Percentiles rank a stretch among this genome's conserved stretches.
Conservation (phyloP, 176 grass and related monocot genomes). For the Elymus sibiricus region DNA sequence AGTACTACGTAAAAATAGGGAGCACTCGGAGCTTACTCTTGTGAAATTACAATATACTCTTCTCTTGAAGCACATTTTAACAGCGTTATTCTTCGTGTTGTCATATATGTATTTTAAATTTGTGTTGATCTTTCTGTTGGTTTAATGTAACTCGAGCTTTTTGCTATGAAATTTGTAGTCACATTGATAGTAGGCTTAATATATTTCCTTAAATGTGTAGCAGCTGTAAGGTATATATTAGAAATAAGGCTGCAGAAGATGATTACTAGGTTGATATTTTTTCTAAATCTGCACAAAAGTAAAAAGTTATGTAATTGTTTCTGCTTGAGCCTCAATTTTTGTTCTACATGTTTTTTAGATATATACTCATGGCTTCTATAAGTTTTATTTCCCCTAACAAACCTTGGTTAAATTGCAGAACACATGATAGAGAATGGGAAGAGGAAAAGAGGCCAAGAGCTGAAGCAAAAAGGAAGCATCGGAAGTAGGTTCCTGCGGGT, state of each 20-base stretch:
- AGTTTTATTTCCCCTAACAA: neutral
- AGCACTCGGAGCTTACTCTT: neutral
- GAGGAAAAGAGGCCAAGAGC: slow-evolving; percentile 85
- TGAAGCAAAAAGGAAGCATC: slow-evolving; percentile 91
- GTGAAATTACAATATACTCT: neutral
- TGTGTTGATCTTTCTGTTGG: neutral
- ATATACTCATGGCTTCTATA: too few relatives aligned
- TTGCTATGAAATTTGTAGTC: neutral
- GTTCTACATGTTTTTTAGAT: neutral
- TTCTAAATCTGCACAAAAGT: neutral
- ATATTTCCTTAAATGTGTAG: neutral
- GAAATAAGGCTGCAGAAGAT: neutral
- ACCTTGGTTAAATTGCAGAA: slow-evolving; percentile 45
- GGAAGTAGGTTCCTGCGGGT: slow-evolving; percentile 51
- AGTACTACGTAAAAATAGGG: neutral
- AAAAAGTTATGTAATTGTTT: neutral
- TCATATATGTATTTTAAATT: neutral
- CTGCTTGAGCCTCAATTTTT: neutral
- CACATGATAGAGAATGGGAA: slow-evolving; percentile 88
- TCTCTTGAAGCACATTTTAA: neutral
- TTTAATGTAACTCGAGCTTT: neutral
- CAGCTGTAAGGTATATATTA: neutral
- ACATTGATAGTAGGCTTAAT: neutral
- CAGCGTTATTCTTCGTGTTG: neutral
- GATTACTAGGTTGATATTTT: neutral